These are phyloP conservation scores for Colletotrichum siamense DNA, from an alignment of 2,329 filamentous ascomycete genomes.

Conservation along the genomic window DNA sequence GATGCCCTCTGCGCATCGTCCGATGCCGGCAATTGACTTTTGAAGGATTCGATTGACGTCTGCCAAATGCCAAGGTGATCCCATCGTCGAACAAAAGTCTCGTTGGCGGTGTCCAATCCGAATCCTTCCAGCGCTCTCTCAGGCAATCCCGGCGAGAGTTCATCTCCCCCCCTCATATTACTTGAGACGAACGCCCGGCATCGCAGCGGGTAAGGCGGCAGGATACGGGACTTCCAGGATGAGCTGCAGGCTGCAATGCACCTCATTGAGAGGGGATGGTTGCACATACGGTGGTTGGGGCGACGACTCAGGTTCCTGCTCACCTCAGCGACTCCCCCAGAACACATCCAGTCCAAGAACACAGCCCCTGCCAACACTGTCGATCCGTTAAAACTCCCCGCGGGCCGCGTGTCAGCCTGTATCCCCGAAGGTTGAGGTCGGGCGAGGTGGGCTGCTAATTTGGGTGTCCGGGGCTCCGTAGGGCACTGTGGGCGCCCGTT, in stretches of 20 bases:
- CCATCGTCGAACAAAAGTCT: not conserved
- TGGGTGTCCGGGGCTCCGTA: not conserved
- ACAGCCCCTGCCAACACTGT: not conserved
- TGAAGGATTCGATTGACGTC: not conserved
- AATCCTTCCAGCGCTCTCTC: not conserved
- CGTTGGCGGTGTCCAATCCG: not conserved
- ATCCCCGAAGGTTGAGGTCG: not conserved
- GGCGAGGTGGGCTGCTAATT: not conserved
- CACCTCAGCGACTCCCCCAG: not conserved
- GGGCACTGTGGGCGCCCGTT: conserved; percentile 1
- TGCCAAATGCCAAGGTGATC: not conserved
- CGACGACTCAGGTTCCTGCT: not conserved
- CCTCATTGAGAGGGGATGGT: not conserved
- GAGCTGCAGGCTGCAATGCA: not conserved
- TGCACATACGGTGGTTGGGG: not conserved
- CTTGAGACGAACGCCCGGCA: conserved; percentile 7
- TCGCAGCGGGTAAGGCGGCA: not conserved
- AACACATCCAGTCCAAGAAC: not conserved
- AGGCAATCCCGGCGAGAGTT: not conserved
- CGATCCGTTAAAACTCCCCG: not conserved
- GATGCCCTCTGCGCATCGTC: not conserved
- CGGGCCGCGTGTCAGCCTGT: conserved; percentile 8
- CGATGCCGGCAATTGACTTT: not conserved
- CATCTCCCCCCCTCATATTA: not conserved
- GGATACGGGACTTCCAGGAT: not conserved